Percentiles rank a stretch among this genome's conserved stretches.
phyloP scores from a whole-genome alignment of 768 basidiomycete species.

The Boletus rufocinnamomeus region DNA sequence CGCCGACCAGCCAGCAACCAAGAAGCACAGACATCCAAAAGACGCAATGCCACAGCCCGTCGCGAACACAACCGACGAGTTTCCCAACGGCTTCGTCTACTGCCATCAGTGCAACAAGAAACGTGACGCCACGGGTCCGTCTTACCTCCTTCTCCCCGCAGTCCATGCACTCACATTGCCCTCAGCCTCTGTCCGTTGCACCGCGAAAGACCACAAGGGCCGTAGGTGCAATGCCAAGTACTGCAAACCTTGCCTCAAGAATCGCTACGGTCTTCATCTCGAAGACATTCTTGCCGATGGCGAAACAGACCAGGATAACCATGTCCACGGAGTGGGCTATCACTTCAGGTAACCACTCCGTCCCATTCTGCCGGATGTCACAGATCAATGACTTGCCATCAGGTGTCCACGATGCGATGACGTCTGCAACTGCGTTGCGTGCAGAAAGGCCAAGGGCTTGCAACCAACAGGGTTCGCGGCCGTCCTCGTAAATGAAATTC shows the following conservation, averaged over 20 bases:
- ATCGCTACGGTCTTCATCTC: constrained; percentile 54
- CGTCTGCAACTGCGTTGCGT: constrained; percentile 66
- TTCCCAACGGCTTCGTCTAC: constrained; percentile 46
- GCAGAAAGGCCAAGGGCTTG: constrained; percentile 64
- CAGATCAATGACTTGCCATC: constrained; percentile 17
- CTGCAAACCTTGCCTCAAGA: constrained; percentile 67
- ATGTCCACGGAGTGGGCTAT: constrained; percentile 39
- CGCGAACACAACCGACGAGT: constrained; percentile 29
- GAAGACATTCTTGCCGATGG: constrained; percentile 45
- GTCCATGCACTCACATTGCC: constrained; percentile 7
- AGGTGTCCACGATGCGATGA: constrained; percentile 74
- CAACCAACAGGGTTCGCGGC: constrained; percentile 56
- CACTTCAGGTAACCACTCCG: constrained; percentile 51
- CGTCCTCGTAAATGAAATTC: not conserved
- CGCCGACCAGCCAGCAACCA: constrained; percentile 20
- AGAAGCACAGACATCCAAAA: constrained; percentile 35
- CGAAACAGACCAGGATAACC: constrained; percentile 30
- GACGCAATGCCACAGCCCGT: constrained; percentile 15
- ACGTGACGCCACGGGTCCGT: constrained; percentile 52
- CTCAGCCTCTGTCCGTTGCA: constrained; percentile 42
- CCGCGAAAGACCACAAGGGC: constrained; percentile 32
- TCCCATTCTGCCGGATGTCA: constrained; percentile 6
- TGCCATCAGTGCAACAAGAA: constrained; percentile 77
- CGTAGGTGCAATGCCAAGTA: constrained; percentile 59
- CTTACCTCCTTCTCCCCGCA: not conserved